Base-by-base conservation (phyloP, 148 eudicot species). In the Cornus suecica region DNA sequence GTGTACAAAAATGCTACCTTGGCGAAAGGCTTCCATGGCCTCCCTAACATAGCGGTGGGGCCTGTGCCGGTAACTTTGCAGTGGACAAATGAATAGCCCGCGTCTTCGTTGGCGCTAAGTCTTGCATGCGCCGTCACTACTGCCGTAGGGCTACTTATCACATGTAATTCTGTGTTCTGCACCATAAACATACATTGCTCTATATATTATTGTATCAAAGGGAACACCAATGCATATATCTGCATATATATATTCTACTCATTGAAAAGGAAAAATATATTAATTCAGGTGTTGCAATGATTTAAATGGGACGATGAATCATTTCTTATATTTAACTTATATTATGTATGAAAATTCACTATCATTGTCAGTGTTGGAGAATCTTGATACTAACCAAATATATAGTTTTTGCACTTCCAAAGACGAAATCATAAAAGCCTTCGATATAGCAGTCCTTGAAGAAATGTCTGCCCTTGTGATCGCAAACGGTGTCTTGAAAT, bases 401-500 rank as follows among this genome's bases (percentile, higher is more conserved):
- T 29, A 91, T 30, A 28, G 92, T 84, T 81, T 80, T 84, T 13
- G 84, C 90, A 15, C 24, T 51, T 9, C 92, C 92, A 66, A 84
- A 91, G 51, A 91, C 84, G 70, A 88, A 88, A 80, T 91, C 92
- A 23, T 84, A 81, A 0, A 89, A 87, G 30, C 95, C 92, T 73
- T 91, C 87, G 29, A 91, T 79, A 65, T 83, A 82, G 45, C 89
- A 91, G 24, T 85, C 85, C 71, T 87, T 80, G 48, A 80, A 89
- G 56, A 86, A 88, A 81, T 91, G 97, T 10, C 64, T 78, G 60
- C 93, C 91, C 7, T n/a, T 71, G 61, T 83, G 85, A 70, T 89
- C 93, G 71, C 86, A 83, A n/a, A 89, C 26, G 0, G 97, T 91
- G 28, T 89, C 97, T 74, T 89, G 91, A 68, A 83, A 89, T 28